Evolutionary conservation across 2,329 filamentous ascomycete species (phyloP), one percentile per base, ranked within the genome.

Genomic region (Scleromitrula shiraiana): DNA sequence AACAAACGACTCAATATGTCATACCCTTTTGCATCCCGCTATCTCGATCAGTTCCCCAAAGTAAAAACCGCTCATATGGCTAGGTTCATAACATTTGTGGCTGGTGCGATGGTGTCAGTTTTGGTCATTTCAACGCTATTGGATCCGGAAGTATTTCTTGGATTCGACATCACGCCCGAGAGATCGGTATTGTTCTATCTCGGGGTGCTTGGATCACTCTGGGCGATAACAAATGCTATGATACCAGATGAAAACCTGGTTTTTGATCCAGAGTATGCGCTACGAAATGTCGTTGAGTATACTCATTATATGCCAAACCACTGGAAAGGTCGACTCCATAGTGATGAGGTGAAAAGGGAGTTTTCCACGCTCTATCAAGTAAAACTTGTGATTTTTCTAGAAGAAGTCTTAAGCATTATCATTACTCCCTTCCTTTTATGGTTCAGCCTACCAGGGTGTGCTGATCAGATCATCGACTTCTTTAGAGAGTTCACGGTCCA

Each of bases 401-500:
- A 96, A 64, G 93, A 98, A 61, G 81, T 97, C 4, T 68, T 96
- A 51, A 91, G 90, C 60, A 94, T 98, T 64, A 78, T 97, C 46
- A 83, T 95, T 49, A 95, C 91, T 0, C 93, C 93, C 0, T 82
- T 95, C 59, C 78, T 98, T 35, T 76, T 98, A 10, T 85, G 90
- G 69, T 84, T 87, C 62, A 90, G 87, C 52, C 74, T 97, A 27
- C 88, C 90, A 0, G 85, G 82, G 57, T 94, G 87, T 65, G 91
- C 86, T 63, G 91, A 97, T 57, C 87, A 90, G 50, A 84, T 98
- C 54, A 83, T 97, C 50, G 93, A 98, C 67, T 98, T 98, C 67
- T 97, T 98, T 71, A 83, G 93, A 32, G 93, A 98, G 64, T 96
- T 97, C 58, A 97, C 93, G 0, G 82, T 98, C 19, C 90, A 98